A percentile compares a stretch with the other conserved stretches of the same genome.
phyloP scores from a whole-genome alignment of 495 filamentous ascomycete species.

The Penicillium longicatenatum region DNA sequence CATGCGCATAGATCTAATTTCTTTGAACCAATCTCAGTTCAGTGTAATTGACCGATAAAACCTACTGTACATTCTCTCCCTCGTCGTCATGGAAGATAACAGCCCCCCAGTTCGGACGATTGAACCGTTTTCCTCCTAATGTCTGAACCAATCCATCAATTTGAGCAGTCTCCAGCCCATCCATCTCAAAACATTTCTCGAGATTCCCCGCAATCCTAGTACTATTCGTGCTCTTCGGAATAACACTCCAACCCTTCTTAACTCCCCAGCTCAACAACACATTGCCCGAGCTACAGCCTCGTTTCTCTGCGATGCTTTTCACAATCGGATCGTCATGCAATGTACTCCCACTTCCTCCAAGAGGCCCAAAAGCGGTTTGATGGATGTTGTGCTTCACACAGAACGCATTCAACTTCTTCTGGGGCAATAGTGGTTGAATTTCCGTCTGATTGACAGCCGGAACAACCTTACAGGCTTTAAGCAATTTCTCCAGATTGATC shows the following conservation, averaged over 20 bases:
- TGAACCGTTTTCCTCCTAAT: constrained; percentile 29
- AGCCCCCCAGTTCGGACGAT: constrained; percentile 32
- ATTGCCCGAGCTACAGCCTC: constrained; percentile 59
- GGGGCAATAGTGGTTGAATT: constrained; percentile 57
- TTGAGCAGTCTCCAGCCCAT: constrained; percentile 48
- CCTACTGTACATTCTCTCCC: constrained; percentile 17
- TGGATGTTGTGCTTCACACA: constrained; percentile 56
- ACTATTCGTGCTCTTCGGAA: constrained; percentile 60
- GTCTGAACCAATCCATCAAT: constrained; percentile 43
- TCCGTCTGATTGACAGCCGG: constrained; percentile 66
- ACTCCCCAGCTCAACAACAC: constrained; percentile 63
- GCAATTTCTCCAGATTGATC: constrained; percentile 43
- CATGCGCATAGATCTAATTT: no score
- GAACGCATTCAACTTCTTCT: constrained; percentile 54
- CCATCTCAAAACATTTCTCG: constrained; percentile 54
- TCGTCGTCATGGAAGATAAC: constrained; percentile 31
- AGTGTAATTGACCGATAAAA: not conserved
- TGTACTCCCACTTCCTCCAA: constrained; percentile 50
- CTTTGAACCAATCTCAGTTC: no score
- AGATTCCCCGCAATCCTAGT: constrained; percentile 52
- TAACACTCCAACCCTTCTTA: constrained; percentile 55
- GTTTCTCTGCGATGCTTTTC: constrained; percentile 49
- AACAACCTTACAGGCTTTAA: constrained; percentile 51
- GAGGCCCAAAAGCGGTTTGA: constrained; percentile 64
- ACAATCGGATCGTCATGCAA: constrained; percentile 59